A percentile compares a stretch with the other conserved stretches of the same genome.
Evolutionary conservation across 768 basidiomycete genomes (phyloP).

Genomic region (Filobasidium floriforme): DNA sequence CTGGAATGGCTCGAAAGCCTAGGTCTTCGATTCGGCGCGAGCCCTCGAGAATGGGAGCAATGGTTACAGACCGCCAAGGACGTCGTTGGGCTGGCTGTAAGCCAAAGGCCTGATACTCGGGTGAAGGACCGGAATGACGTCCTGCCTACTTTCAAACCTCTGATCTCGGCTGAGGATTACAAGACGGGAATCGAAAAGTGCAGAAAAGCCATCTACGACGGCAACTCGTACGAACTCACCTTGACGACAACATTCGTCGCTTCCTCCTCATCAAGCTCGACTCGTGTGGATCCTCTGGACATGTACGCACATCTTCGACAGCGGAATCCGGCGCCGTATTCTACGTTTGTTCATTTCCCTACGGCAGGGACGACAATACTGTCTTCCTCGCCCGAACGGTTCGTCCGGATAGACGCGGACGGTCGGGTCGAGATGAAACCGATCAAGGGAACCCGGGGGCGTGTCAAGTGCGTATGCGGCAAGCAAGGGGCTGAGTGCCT

Average conservation of each 20-base stretch:
- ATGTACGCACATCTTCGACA: constrained; percentile 53
- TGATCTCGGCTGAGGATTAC: constrained; percentile 48
- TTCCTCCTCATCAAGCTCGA: constrained; percentile 21
- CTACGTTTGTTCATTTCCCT: constrained; percentile 55
- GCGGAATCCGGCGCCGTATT: constrained; percentile 81
- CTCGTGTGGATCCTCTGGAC: constrained; percentile 29
- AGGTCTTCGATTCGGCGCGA: constrained; percentile 23
- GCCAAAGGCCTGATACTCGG: neutral
- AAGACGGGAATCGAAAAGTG: constrained; percentile 61
- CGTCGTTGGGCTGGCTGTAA: neutral
- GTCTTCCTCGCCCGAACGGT: constrained; percentile 85
- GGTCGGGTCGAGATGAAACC: constrained; percentile 75
- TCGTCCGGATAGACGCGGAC: constrained; percentile 66
- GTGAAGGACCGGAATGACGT: neutral
- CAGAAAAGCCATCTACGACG: constrained; percentile 66
- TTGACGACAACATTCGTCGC: constrained; percentile 55
- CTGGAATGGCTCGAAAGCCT: constrained; percentile 28
- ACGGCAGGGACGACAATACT: constrained; percentile 52
- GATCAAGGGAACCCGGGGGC: constrained; percentile 81
- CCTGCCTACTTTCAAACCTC: neutral
- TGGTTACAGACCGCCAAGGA: constrained; percentile 7
- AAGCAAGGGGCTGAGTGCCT: constrained; percentile 46
- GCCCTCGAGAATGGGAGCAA: constrained; percentile 16
- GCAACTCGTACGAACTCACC: constrained; percentile 90
- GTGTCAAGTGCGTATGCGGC: constrained; percentile 29